Base-by-base conservation (phyloP, 202 grass and related monocot species). In the Saccharum hybrid region DNA sequence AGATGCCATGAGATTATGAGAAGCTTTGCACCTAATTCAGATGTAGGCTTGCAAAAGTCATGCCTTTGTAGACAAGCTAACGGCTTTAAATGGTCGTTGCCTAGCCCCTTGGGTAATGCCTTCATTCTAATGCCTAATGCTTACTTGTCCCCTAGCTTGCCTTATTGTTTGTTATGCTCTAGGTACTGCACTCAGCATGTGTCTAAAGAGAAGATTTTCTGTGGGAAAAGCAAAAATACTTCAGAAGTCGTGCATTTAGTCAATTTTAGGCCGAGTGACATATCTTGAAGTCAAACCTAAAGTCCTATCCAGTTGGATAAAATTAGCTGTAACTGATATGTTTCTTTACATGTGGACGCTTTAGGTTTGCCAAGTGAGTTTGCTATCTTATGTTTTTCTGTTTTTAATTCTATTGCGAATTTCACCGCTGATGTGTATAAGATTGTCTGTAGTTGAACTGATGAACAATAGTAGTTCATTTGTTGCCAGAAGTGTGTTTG, bases 321-420 rank as follows among this genome's bases (percentile, higher is more conserved):
- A 28, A 28, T 28, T 62, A 6, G 10, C 59, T 62, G 59, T 28
- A 62, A 62, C 23, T 23, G 21, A 62, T 76, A 18, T 61, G 6
- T 76, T 75, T 36, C 74, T 61, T 59, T 61, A n/a, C 7, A 76
- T 9, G n/a, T 76, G 11, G 22, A 42, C 28, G 56, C 3, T 51
- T 51, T 67, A 37, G 18, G 5, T 79, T 49, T 51, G 28, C 34
- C 4, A 21, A 28, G 28, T 49, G 42, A 36, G 22, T 33, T 74
- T 49, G 72, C 48, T n/a, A 65, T 66, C 28, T 66, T 66, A 15
- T 16, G 11, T 33, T 78, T 48, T 61, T 43, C n/a, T 66, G 34
- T 16, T 34, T 33, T 75, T 78, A 21, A 4, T 66, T 49, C 16
- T 34, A 9, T 26, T 40, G 11, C 16, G 14, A 59, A 39, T 60